phyloP scores from a whole-genome alignment of 2,329 filamentous ascomycete species.

The Hymenoscyphus linearis region DNA sequence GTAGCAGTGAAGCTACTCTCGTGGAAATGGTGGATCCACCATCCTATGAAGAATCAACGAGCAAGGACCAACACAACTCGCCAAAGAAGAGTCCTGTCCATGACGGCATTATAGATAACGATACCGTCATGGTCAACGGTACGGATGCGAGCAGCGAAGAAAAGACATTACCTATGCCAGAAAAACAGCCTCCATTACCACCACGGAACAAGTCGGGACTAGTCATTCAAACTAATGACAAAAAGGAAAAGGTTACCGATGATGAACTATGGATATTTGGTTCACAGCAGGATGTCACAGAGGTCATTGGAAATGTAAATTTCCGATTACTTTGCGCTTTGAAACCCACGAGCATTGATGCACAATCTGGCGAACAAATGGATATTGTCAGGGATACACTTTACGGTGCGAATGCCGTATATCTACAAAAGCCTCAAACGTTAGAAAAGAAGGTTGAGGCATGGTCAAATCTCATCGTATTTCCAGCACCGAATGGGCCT shows the following conservation, averaged over 20 bases:
- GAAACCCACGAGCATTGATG: constrained; percentile 58
- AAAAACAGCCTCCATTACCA: constrained; percentile 32
- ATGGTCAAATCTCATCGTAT: constrained; percentile 54
- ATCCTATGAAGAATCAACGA: constrained; percentile 12
- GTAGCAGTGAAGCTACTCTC: constrained; percentile 36
- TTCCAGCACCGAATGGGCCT: constrained; percentile 43
- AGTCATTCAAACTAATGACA: constrained; percentile 28
- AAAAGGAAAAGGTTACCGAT: constrained; percentile 25
- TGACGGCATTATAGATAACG: constrained; percentile 7
- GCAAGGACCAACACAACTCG: constrained; percentile 6
- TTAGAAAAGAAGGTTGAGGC: constrained; percentile 39
- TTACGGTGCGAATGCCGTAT: constrained; percentile 57
- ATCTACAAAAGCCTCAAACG: constrained; percentile 46
- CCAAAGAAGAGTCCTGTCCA: constrained; percentile 1
- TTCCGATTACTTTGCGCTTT: constrained; percentile 90
- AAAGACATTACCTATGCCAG: constrained; percentile 15
- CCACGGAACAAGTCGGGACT: constrained; percentile 32
- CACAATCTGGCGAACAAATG: constrained; percentile 65
- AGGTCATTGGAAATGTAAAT: constrained; percentile 89
- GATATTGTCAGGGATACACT: constrained; percentile 73
- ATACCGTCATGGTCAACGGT: constrained; percentile 35
- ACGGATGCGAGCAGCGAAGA: constrained; percentile 18
- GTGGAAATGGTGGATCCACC: constrained; percentile 31
- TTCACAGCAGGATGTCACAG: constrained; percentile 85
- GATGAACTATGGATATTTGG: constrained; percentile 33